Percentiles rank a stretch among this genome's conserved stretches.
Conservation (phyloP, 176 grass and related monocot species). For the Zizania latifolia region DNA sequence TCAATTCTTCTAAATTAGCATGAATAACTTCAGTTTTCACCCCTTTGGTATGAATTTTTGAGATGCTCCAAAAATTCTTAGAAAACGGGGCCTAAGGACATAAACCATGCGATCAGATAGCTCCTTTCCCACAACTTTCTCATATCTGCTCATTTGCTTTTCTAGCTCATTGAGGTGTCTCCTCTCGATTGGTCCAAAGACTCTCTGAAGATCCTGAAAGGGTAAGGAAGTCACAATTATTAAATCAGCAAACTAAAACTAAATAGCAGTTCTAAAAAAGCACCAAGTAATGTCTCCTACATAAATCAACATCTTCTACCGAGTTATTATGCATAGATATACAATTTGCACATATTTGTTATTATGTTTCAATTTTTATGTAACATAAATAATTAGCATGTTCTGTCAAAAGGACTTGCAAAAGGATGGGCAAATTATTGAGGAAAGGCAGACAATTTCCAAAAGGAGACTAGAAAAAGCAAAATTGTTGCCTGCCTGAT, state of each 20-base stretch:
- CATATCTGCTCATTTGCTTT: constrained; percentile 52
- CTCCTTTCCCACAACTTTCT: constrained; percentile 62
- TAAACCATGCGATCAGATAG: constrained; percentile 62
- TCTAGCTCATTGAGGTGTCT: constrained; percentile 39
- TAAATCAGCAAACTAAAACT: not conserved
- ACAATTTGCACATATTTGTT: not conserved
- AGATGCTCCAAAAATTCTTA: too few relatives aligned
- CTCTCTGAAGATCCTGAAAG: constrained; percentile 65
- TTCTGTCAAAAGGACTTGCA: not conserved
- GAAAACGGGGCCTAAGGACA: too few relatives aligned
- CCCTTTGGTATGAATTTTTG: too few relatives aligned
- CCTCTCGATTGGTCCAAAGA: constrained; percentile 42
- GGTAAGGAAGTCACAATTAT: not conserved
- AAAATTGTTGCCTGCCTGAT: not conserved
- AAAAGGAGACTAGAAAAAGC: not conserved
- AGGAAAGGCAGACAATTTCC: not conserved
- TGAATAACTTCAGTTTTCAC: too few relatives aligned
- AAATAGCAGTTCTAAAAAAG: not conserved
- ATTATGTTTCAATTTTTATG: not conserved
- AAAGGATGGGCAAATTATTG: not conserved
- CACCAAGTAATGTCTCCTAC: not conserved
- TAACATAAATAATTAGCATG: not conserved
- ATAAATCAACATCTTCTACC: not conserved
- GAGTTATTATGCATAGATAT: too few relatives aligned
- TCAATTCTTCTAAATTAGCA: too few relatives aligned